Conservation (phyloP, 2,329 filamentous ascomycete genomes). For the Fusarium sp. region DNA sequence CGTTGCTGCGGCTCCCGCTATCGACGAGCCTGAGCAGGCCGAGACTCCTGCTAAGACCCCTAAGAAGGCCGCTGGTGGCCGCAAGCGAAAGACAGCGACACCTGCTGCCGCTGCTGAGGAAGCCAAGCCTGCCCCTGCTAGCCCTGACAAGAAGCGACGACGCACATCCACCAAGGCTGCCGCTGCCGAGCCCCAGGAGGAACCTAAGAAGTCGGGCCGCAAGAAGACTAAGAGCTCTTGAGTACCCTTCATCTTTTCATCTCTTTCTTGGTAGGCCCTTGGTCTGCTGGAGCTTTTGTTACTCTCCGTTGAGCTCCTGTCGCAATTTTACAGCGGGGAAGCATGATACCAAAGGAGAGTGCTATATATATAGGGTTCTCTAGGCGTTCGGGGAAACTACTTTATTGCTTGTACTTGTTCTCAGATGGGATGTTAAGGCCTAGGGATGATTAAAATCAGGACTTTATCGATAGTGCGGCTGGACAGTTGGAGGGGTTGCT, state of each 20-base stretch:
- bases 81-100: conserved; percentile 70
- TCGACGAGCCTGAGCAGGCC: conserved; percentile 58
- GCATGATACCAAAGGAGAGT: conserved; percentile 45
- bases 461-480: conserved; percentile 21
- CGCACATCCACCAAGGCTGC: conserved; percentile 66
- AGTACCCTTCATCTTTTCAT: conserved; percentile 33
- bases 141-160: conserved; percentile 74
- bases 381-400: conserved; percentile 41
- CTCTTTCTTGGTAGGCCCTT: conserved; percentile 34
- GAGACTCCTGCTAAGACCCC: conserved; percentile 66
- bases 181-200: conserved; percentile 65
- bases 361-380: conserved; percentile 36
- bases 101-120: conserved; percentile 56
- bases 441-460: conserved; percentile 26
- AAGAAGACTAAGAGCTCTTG: conserved; percentile 67
- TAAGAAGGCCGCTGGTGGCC: conserved; percentile 64
- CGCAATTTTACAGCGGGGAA: conserved; percentile 14
- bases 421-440: conserved; percentile 26
- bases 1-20: conserved; percentile 51
- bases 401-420: conserved; percentile 28
- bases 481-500: conserved; percentile 21
- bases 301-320: conserved; percentile 38
- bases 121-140: conserved; percentile 61
- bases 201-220: conserved; percentile 70
- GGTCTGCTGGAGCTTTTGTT: conserved; percentile 21